Evolutionary conservation across 2,329 filamentous ascomycete species (phyloP).

Genomic region (Aureobasidium pullulans): DNA sequence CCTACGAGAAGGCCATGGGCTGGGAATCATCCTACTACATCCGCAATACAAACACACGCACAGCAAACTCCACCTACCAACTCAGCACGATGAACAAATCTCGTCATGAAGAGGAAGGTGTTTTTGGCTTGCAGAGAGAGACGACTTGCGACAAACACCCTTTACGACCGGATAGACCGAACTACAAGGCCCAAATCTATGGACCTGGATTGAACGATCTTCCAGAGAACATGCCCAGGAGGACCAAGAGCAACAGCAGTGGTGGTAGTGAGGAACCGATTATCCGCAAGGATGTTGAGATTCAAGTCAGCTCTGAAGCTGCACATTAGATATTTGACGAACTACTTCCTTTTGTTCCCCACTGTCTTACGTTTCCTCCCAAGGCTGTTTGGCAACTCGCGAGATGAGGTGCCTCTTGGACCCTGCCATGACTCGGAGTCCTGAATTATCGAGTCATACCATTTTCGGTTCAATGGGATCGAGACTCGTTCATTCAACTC

Average conservation of each 20-base stretch:
- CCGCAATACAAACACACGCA: background rate
- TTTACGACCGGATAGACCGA: background rate
- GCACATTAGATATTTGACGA: background rate
- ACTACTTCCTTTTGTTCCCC: background rate
- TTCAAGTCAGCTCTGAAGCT: background rate
- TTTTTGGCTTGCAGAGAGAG: background rate
- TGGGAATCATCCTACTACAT: slow-evolving; percentile 14
- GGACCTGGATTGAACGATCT: background rate
- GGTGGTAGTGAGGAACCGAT: slow-evolving; percentile 20
- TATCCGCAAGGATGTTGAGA: slow-evolving; percentile 19
- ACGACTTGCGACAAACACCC: background rate
- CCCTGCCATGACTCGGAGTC: no score
- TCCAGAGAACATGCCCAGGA: slow-evolving; percentile 12
- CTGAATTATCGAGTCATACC: no score
- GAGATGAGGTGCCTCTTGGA: background rate
- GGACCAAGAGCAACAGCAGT: slow-evolving; percentile 16
- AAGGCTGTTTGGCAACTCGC: no score
- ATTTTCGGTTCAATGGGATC: no score
- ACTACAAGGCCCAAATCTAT: slow-evolving; percentile 9
- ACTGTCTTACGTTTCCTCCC: background rate
- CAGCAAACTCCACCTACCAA: background rate
- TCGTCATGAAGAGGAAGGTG: background rate
- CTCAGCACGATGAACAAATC: background rate
- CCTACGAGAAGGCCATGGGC: slow-evolving; percentile 21
- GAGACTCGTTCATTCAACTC: no score